Percentiles rank a stretch among this genome's conserved stretches.
Evolutionary conservation across 2,329 filamentous ascomycete species (phyloP).

Genomic region (Penicillium rolfsii): DNA sequence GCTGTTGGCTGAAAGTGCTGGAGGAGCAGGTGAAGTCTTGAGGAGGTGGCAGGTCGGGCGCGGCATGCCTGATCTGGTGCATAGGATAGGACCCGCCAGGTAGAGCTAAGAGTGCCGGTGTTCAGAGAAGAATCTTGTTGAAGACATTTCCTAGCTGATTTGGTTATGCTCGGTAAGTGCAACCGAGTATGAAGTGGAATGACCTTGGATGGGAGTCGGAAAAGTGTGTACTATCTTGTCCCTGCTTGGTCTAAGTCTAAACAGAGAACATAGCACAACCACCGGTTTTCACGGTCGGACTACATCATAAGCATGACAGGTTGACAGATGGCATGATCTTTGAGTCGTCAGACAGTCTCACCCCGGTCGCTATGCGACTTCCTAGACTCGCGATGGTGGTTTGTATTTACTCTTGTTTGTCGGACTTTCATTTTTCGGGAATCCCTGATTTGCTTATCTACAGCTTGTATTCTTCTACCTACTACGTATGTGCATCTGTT

Average conservation of each 20-base stretch:
- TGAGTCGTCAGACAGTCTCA: background rate
- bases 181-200: background rate
- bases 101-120: background rate
- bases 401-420: background rate
- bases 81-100: background rate
- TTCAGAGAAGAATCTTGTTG: background rate
- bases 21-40: background rate
- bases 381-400: background rate
- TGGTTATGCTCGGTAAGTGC: background rate
- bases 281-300: background rate
- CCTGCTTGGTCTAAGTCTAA: background rate
- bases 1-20: background rate
- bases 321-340: background rate
- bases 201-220: background rate
- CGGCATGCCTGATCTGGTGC: constrained; percentile 1
- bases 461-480: background rate
- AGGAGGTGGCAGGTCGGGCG: background rate
- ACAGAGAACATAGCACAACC: background rate
- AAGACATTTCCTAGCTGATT: background rate
- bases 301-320: background rate
- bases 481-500: background rate
- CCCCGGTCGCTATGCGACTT: background rate
- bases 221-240: background rate
- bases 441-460: background rate
- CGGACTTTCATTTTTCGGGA: background rate